Base-by-base conservation (phyloP, 2,329 filamentous ascomycete species). In the Orbilia javanica region DNA sequence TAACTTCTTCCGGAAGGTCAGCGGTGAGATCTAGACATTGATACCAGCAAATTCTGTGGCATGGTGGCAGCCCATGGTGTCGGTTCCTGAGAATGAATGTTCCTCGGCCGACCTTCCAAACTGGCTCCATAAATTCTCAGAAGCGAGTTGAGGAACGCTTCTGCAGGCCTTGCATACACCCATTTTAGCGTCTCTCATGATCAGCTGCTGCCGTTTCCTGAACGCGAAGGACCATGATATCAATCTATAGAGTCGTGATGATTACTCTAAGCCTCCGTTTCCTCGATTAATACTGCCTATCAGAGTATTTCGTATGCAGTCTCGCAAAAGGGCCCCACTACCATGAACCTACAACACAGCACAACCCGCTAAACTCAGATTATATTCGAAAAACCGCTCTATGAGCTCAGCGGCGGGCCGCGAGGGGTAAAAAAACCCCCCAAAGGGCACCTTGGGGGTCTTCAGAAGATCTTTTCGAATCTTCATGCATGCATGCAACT, bases 41-140 rank as follows among this genome's bases (percentile, higher is more conserved):
- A 65, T 50, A 65, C 60, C 46, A 18, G 57, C 53, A 31, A 63
- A 63, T 7, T 63, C 27, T 63, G 18, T 34, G 13, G 36, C 55
- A 52, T 65, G 22, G 39, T 20, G 8, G 27, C 46, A 39, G 57
- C 10, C 68, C 60, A 72, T 65, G 39, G 60, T n/a, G 34, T 57
- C 34, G 68, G 57, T 72, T 65, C 60, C 60, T 53, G 60, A 53
- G 27, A 31, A 46, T 31, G n/a, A 63, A 31, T 6, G 20, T 18
- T 31, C 46, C 60, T 72, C 68, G 34, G 25, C 48, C 36, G 68
- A 72, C 68, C 68, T 72, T 64, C 68, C 68, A 65, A 72, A 72
- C 52, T 11, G 18, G 48, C 48, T n/a, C 44, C 25, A 25, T 65
- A 25, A n/a, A 72, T 15, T 36, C 27, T 39, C 10, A 42, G 34